Base-by-base conservation (phyloP, 805 yeast species). In the Hanseniaspora opuntiae region DNA sequence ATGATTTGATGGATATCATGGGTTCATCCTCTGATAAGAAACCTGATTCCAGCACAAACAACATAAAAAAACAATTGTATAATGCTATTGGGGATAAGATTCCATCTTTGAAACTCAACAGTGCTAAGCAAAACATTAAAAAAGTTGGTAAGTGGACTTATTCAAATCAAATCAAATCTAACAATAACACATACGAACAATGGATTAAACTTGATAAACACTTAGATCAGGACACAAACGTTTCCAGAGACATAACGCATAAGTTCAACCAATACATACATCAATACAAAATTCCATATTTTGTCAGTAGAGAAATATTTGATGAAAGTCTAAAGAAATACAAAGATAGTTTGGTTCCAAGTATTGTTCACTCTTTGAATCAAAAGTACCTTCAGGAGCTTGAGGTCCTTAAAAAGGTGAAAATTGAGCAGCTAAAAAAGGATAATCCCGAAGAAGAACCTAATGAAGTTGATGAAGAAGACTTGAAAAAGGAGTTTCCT, bases 51-150 rank as follows among this genome's bases (percentile, higher is more conserved):
- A 33, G 6, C 7, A 46, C 65, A 73, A 45, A 71, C 80, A 1
- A 95, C 25, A 84, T 90, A 78, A 89, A 86, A 57, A 76, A 97
- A 59, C 98, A 93, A 65, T 71, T 93, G 52, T 89, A 84, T 66
- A 84, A 84, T 58, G 73, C 94, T 52, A 71, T 93, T 40, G 98
- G 99, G 5, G 89, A 93, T 39, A 87, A 87, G 65, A 80, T 95
- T 1, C 96, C 98, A 0, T 89, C 97, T 0, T 77, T 76, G 8
- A 75, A 74, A n/a, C 76, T 75, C n/a, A 72, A 73, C 50, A 71
- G 71, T 51, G 66, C 69, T n/a, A 69, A 63, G 28, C 68, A 78
- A 57, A 81, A 81, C 62, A 83, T 79, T 59, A 72, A 86, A 51
- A 78, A 78, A 55, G 72, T 78, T 42, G 28, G 37, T n/a, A 41